phyloP scores from a whole-genome alignment of 2,329 filamentous ascomycete genomes.

The Alternaria viburni region DNA sequence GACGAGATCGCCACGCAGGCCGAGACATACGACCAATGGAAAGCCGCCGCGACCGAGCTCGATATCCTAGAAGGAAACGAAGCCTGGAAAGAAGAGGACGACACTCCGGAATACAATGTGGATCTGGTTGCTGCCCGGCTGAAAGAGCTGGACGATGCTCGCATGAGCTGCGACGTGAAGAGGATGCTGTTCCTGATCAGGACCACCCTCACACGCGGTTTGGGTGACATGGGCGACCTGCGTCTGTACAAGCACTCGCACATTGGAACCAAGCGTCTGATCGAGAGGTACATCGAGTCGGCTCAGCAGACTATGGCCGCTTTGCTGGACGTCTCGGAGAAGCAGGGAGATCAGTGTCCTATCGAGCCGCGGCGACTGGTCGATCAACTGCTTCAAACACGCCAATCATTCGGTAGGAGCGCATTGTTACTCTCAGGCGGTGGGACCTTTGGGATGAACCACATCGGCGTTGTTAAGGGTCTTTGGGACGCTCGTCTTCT shows the following conservation, averaged over 20 bases:
- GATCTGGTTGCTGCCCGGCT: conserved; percentile 73
- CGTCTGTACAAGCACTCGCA: conserved; percentile 84
- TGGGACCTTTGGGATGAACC: conserved; percentile 89
- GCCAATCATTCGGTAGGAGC: conserved; percentile 84
- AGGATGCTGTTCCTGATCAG: conserved; percentile 82
- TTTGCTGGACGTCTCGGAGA: conserved; percentile 68
- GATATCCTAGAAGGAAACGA: conserved; percentile 82
- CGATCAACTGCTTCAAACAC: conserved; percentile 72
- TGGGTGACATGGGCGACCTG: conserved; percentile 85
- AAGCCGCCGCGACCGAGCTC: conserved; percentile 74
- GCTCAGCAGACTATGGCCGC: conserved; percentile 75
- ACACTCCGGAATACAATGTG: conserved; percentile 74
- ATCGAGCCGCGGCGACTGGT: conserved; percentile 67
- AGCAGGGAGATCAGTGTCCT: conserved; percentile 55
- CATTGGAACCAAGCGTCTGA: conserved; percentile 83
- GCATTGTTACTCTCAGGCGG: conserved; percentile 84
- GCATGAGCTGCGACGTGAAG: conserved; percentile 72
- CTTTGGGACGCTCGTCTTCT: conserved; percentile 77
- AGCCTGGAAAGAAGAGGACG: conserved; percentile 74
- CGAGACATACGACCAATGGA: conserved; percentile 74
- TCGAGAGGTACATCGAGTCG: conserved; percentile 85
- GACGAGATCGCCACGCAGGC: conserved; percentile 58
- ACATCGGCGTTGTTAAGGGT: conserved; percentile 85
- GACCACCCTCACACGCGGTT: conserved; percentile 77
- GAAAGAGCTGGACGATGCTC: conserved; percentile 75